Evolutionary conservation across 208 protist species (phyloP).

Genomic region (Acanthamoeba triangularis): DNA sequence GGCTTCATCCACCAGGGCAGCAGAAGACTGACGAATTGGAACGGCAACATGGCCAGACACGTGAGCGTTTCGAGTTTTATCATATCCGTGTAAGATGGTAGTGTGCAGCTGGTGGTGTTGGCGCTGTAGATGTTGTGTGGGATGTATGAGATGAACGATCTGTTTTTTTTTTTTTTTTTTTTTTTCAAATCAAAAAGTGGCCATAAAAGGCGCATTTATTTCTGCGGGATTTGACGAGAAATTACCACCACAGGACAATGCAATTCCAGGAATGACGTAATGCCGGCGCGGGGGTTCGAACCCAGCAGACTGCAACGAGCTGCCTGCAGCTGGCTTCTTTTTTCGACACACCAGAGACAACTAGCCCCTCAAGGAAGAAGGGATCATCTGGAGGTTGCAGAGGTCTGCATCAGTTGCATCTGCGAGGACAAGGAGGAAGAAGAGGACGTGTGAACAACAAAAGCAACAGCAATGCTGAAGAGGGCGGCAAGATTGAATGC

Average conservation of each 20-base stretch:
- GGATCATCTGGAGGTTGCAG: neutral
- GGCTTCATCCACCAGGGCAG: slow-evolving; percentile 46
- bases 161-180: too few relatives aligned
- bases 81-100: neutral
- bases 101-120: neutral
- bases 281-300: neutral
- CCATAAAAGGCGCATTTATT: too few relatives aligned
- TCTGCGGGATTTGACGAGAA: neutral
- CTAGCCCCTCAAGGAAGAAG: too few relatives aligned
- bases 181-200: too few relatives aligned
- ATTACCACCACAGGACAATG: neutral
- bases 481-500: slow-evolving; percentile 5
- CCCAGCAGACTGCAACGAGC: neutral
- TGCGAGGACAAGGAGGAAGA: too few relatives aligned
- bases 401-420: too few relatives aligned
- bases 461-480: neutral
- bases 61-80: neutral
- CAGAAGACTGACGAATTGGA: neutral
- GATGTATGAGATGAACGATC: too few relatives aligned
- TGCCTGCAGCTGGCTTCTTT: neutral
- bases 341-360: neutral
- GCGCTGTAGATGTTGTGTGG: neutral
- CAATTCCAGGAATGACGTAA: neutral
- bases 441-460: neutral
- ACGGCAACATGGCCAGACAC: neutral